These are phyloP conservation scores for Umbelopsis sp. DNA, from an alignment of 192 early-diverging fungal species.

Conservation along the genomic window DNA sequence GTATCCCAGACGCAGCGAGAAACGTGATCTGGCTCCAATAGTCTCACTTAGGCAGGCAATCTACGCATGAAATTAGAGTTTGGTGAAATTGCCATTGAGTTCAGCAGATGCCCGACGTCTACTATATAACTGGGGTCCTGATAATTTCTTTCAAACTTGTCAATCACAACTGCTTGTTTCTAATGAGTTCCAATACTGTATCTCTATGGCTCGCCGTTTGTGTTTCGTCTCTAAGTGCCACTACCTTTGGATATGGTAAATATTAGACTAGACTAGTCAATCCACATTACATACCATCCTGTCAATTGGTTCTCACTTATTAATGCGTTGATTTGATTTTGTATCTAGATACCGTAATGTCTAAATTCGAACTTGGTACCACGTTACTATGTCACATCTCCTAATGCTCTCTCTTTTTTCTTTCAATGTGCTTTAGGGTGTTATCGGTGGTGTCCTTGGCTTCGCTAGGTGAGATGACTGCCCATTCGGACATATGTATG, in stretches of 20 bases:
- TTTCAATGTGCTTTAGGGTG: background rate
- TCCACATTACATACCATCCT: too few species aligned
- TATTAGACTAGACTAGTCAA: too few species aligned
- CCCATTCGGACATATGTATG: too few species aligned
- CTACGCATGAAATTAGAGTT: background rate
- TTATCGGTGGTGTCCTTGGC: constrained; percentile 10
- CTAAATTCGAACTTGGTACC: background rate
- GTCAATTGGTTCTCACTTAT: too few species aligned
- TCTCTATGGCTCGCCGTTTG: constrained; percentile 13
- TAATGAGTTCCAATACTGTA: background rate
- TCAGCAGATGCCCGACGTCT: background rate
- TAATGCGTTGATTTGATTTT: too few species aligned
- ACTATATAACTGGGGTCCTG: background rate
- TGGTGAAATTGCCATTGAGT: background rate
- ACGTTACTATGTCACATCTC: background rate
- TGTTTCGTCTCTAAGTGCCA: constrained; percentile 11
- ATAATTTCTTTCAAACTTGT: background rate
- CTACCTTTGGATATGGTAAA: constrained; percentile 15
- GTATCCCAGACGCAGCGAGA: too few species aligned
- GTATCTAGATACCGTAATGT: background rate
- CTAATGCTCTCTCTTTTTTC: background rate
- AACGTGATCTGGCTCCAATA: background rate
- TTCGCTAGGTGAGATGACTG: constrained; percentile 12
- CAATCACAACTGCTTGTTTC: background rate
- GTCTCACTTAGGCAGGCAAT: background rate